Base-by-base conservation (phyloP, 2,329 filamentous ascomycete species). In the Gaeumannomyces tritici region DNA sequence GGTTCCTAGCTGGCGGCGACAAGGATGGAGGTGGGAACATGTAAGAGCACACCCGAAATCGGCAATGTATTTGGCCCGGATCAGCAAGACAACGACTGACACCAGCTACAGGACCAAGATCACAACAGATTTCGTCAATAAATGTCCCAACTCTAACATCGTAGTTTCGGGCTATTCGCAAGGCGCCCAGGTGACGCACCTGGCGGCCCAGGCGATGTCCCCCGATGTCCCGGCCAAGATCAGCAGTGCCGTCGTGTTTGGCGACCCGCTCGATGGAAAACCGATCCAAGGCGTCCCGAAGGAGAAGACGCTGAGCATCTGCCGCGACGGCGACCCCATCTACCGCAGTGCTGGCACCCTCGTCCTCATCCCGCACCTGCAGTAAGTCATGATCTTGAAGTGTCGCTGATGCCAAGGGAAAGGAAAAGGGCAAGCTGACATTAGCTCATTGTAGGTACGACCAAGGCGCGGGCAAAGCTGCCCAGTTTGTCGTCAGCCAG, bases 161-260 rank as follows among this genome's bases (percentile, higher is more conserved):
- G 75, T 78, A 5, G 70, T 79, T 67, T 70, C 74, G 12, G 77
- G 77, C 8, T 79, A 71, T 57, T 69, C 68, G 12, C 70, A 72
- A 60, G 71, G 71, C 35, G 69, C 65, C 5, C 70, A 71, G 64
- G 61, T 73, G 24, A 66, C 70, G n/a, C 69, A 69, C 63, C 70
- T 69, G 26, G 69, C 71, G n/a, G 66, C 67, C 8, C 57, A 55
- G 28, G 54, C 66, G 4, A 62, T 72, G 26, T 62, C 67, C 27
- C 57, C 65, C 18, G 47, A 63, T 1, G 63, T 62, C 4, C 64
- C 64, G 60, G 51, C 64, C 18, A 65, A 66, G 26, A 64, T 72
- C 62, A 66, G 61, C 60, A 66, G 69, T 1, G 67, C 69, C 8
- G 67, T 72, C 7, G 67, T 70, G 24, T 73, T 73, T 35, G 70